Percentiles rank a stretch among this genome's conserved stretches.
phyloP scores from a whole-genome alignment of 305 asterid species.

The Caryopteris hybrid region DNA sequence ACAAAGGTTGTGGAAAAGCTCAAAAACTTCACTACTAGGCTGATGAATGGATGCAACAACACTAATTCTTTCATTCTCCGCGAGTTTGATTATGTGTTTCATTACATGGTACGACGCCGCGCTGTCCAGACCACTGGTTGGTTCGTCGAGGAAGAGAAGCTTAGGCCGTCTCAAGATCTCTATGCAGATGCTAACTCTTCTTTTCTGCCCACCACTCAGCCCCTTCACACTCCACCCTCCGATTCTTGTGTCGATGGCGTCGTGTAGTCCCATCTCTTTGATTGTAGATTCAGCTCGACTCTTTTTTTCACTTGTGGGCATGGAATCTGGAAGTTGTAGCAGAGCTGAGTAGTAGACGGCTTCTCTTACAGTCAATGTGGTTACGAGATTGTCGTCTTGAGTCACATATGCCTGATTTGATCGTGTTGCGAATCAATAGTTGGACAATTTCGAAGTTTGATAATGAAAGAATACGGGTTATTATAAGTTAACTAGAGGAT shows the following conservation, averaged over 20 bases:
- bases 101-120: slow-evolving; percentile 64
- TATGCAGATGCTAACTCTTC: slow-evolving; percentile 63
- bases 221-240: slow-evolving; percentile 58
- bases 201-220: slow-evolving; percentile 51
- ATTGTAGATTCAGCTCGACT: slow-evolving; percentile 39
- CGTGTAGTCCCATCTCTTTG: slow-evolving; percentile 45
- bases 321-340: slow-evolving; percentile 44
- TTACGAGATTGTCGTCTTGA: slow-evolving; percentile 55
- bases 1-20: slow-evolving; percentile 55
- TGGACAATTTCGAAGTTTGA: too few relatives aligned
- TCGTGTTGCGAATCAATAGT: too few relatives aligned
- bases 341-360: slow-evolving; percentile 50
- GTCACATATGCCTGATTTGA: slow-evolving; percentile 60
- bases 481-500: too few relatives aligned
- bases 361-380: slow-evolving; percentile 44
- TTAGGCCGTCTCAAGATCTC: slow-evolving; percentile 53
- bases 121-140: slow-evolving; percentile 64
- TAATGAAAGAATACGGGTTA: too few relatives aligned
- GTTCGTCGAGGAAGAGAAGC: slow-evolving; percentile 65
- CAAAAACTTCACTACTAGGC: slow-evolving; percentile 51
- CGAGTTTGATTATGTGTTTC: slow-evolving; percentile 36
- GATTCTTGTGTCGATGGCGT: slow-evolving; percentile 41
- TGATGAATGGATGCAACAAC: slow-evolving; percentile 51
- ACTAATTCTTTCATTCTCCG: slow-evolving; percentile 30
- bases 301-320: slow-evolving; percentile 36